phyloP scores from a whole-genome alignment of 345 rosid genomes.

The Pugionium cornutum region DNA sequence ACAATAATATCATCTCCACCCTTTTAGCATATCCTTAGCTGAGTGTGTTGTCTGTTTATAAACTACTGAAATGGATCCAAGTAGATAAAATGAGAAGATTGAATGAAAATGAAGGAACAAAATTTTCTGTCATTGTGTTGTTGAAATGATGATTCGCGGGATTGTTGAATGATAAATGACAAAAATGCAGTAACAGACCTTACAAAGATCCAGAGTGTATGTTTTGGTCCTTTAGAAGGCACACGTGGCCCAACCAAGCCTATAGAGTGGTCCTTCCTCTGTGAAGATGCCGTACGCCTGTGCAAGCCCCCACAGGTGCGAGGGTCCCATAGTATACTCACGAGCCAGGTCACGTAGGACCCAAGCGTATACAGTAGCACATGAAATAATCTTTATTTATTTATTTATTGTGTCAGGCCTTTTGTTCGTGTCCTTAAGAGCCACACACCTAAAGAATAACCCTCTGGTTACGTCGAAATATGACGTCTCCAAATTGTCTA shows the following conservation, averaged over 20 bases:
- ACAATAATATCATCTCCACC: neutral
- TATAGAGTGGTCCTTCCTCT: slow-evolving; percentile 33
- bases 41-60: neutral
- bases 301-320: slow-evolving; percentile 36
- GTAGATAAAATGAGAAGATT: slow-evolving; percentile 13
- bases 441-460: too few species aligned
- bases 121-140: slow-evolving; percentile 23
- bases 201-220: neutral
- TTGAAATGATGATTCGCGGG: slow-evolving; percentile 12
- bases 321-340: slow-evolving; percentile 28
- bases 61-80: neutral
- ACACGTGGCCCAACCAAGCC: slow-evolving; percentile 28
- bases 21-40: slow-evolving; percentile 1
- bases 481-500: too few species aligned
- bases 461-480: too few species aligned
- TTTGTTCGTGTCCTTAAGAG: too few species aligned
- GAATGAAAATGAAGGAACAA: slow-evolving; percentile 28
- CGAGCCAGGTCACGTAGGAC: slow-evolving; percentile 43
- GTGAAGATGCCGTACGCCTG: slow-evolving; percentile 39
- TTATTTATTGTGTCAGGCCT: slow-evolving; percentile 1
- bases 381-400: slow-evolving; percentile 21
- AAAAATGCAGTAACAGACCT: neutral
- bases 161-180: slow-evolving; percentile 14
- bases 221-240: slow-evolving; percentile 20
- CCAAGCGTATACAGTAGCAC: slow-evolving; percentile 13